Evolutionary conservation across 73 alveolate genomes (phyloP), one percentile per base, ranked within the genome.

Genomic region (Paramecium octaurelia): DNA sequence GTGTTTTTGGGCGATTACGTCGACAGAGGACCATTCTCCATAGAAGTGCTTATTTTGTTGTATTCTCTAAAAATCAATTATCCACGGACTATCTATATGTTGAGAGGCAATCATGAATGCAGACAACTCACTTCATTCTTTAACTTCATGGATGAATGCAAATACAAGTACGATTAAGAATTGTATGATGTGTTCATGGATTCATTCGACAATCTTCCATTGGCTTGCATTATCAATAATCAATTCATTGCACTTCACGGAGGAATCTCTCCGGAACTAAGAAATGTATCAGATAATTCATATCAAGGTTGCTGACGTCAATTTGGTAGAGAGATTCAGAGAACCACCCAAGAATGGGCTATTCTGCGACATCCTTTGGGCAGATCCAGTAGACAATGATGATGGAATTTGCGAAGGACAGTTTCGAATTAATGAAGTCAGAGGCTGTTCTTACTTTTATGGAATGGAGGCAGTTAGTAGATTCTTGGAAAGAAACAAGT

Each of bases 361-460:
- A 4, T 91, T 96, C 46, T 96, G 99, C 48, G 99, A 96, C 58
- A 57, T 96, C 44, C 93, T 96, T 20, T 96, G 99, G 98, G 91
- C 98, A 31, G 99, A 97, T 50, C 99, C 99, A 5, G 86, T 93
- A 9, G 96, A 90, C 29, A 96, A 95, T 75, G 98, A 93, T 58
- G 86, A 73, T 8, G 99, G 98, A 36, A 84, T 58, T 20, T 40
- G 92, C 36, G 92, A 85, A 83, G 93, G 77, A 10, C 92, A 92
- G 40, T 97, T 85, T 90, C 43, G 77, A 35, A 93, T 86, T 5
- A 96, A 95, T 77, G 98, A 95, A 69, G 99, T 96, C 21, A 93
- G 99, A 87, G 99, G 99, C 10, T 98, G 99, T 91, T 97, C 99
- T 10, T 97, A 69, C 86, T 91, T 94, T 84, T 98, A 96, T 90